phyloP scores from a whole-genome alignment of 306 rosid species.

The Cicer cuneatum region DNA sequence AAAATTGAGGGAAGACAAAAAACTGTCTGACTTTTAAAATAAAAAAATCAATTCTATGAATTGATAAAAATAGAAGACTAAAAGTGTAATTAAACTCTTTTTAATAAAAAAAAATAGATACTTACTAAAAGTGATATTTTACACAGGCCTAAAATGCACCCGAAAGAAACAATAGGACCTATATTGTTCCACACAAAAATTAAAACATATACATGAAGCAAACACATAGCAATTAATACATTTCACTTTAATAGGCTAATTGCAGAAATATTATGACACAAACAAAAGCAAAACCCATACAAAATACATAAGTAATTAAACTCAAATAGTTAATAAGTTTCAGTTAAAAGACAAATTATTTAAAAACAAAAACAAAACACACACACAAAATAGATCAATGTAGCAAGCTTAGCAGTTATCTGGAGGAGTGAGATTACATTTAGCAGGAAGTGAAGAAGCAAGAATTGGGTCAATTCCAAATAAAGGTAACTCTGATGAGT shows the following conservation, averaged over 20 bases:
- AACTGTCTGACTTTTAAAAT: too few species aligned
- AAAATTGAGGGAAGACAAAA: too few species aligned
- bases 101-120: too few species aligned
- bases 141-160: too few species aligned
- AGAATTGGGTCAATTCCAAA: conserved; percentile 71
- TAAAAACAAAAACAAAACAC: not conserved
- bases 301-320: not conserved
- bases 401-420: conserved; percentile 48
- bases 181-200: not conserved
- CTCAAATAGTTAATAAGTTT: too few species aligned
- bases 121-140: too few species aligned
- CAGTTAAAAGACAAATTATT: too few species aligned
- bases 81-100: too few species aligned
- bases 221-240: not conserved
- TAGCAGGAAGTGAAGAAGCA: conserved; percentile 66
- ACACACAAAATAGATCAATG: not conserved
- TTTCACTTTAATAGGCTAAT: not conserved
- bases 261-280: not conserved
- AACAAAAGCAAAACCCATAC: not conserved
- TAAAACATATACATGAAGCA: not conserved
- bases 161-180: too few species aligned
- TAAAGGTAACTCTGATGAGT: conserved; percentile 54
- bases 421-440: conserved; percentile 67
- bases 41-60: too few species aligned
- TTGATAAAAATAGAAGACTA: too few species aligned